phyloP scores from a whole-genome alignment of 164 flowering plant genomes.

The Sedum album region DNA sequence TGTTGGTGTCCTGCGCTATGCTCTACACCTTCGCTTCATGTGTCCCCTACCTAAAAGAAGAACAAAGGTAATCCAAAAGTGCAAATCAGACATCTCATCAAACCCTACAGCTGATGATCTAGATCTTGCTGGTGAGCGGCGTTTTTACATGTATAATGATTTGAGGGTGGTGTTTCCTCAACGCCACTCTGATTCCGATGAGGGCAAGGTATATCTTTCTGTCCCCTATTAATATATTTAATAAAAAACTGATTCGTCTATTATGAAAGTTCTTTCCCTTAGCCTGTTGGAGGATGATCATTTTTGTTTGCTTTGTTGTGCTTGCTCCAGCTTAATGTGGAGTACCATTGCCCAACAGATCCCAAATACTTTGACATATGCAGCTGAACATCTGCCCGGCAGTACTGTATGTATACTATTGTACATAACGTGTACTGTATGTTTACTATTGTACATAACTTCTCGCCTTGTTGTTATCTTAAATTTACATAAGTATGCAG shows the following conservation, averaged over 20 bases:
- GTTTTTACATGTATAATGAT: slow-evolving; percentile 37
- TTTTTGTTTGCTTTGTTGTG: not conserved
- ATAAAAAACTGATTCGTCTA: not conserved
- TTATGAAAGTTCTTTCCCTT: not conserved
- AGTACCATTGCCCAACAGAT: slow-evolving; percentile 35
- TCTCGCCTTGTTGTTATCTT: not conserved
- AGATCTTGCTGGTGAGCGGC: slow-evolving; percentile 18
- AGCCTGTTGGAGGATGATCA: not conserved
- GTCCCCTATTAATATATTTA: not conserved
- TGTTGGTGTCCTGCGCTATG: slow-evolving; percentile 31
- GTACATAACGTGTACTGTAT: no score
- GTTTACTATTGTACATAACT: not conserved
- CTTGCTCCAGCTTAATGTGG: slow-evolving; percentile 32
- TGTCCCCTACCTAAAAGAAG: slow-evolving; percentile 27
- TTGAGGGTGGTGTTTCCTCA: slow-evolving; percentile 40
- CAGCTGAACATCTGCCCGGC: slow-evolving; percentile 14
- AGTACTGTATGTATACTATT: no score
- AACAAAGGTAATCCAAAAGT: slow-evolving; percentile 16
- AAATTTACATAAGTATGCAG: not conserved
- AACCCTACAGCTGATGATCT: slow-evolving; percentile 4
- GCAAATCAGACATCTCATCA: slow-evolving; percentile 15
- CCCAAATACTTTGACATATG: slow-evolving; percentile 35
- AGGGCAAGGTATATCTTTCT: slow-evolving; percentile 30
- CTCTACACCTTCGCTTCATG: slow-evolving; percentile 36
- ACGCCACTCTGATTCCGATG: slow-evolving; percentile 37